These are phyloP conservation scores for Lathyrus sativus DNA, from an alignment of 306 rosid species.

Conservation along the genomic window DNA sequence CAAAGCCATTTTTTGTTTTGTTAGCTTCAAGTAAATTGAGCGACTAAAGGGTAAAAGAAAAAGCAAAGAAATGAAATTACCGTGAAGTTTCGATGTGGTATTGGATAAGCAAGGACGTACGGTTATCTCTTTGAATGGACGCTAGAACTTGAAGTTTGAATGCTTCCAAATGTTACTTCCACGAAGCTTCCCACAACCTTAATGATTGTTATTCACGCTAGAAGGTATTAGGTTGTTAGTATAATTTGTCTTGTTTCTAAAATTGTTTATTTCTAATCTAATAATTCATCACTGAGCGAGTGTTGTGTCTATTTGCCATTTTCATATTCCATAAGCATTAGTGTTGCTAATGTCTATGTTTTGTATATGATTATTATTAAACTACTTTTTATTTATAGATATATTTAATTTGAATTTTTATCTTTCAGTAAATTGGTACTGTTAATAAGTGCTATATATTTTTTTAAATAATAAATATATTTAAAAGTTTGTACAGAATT, in stretches of 20 bases:
- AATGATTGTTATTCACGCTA: neutral
- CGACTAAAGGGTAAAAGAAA: neutral
- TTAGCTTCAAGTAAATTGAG: neutral
- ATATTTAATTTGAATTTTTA: too few relatives aligned
- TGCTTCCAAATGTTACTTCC: slow-evolving; percentile 22
- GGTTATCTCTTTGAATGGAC: neutral
- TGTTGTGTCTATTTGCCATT: neutral
- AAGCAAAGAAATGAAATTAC: slow-evolving; percentile 35
- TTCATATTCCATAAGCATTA: neutral
- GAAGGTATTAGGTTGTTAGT: neutral
- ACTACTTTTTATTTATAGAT: too few relatives aligned
- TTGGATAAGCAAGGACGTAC: slow-evolving; percentile 19
- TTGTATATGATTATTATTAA: too few relatives aligned
- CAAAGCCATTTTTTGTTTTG: neutral
- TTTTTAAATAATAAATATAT: too few relatives aligned
- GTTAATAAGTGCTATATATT: too few relatives aligned
- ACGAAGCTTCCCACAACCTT: slow-evolving; percentile 43
- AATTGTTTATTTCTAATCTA: neutral
- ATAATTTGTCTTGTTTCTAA: neutral
- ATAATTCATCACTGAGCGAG: neutral
- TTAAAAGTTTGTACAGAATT: too few relatives aligned
- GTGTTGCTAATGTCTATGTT: too few relatives aligned
- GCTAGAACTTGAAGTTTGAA: slow-evolving; percentile 9
- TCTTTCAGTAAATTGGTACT: too few relatives aligned
- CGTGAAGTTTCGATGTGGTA: slow-evolving; percentile 38